These are phyloP conservation scores for Cinnamomum micranthum DNA, from an alignment of 164 flowering plant species.

Conservation along the genomic window DNA sequence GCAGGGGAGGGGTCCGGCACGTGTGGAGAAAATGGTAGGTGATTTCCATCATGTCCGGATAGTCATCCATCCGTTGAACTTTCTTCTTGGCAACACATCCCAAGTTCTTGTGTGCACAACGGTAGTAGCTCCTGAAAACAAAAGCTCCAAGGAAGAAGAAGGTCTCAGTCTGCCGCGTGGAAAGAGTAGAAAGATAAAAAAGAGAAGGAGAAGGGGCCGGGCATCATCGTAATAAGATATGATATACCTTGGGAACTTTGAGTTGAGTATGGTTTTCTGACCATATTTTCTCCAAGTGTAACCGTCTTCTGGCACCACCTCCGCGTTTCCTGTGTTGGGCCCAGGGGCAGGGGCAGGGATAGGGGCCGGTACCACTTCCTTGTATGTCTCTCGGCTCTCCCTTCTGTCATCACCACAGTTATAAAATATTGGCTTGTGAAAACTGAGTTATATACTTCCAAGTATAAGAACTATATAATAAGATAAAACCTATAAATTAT, in stretches of 20 bases:
- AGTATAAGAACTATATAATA: too few relatives aligned
- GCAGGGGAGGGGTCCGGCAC: constrained; percentile 2
- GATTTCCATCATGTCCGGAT: constrained; percentile 55
- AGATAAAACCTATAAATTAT: too few relatives aligned
- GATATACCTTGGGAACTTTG: constrained; percentile 59
- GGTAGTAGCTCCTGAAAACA: constrained; percentile 18
- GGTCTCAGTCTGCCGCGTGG: neutral
- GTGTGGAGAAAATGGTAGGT: constrained; percentile 15
- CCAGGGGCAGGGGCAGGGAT: constrained; percentile 27
- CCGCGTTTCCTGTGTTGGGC: constrained; percentile 53
- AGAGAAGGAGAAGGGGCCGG: neutral
- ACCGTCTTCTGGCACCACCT: constrained; percentile 77
- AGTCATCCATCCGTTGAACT: constrained; percentile 67
- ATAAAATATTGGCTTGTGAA: too few relatives aligned
- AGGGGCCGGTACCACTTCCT: constrained; percentile 26
- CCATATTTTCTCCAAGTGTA: constrained; percentile 82
- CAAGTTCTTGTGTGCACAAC: constrained; percentile 85
- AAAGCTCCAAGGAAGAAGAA: too few relatives aligned
- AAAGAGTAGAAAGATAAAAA: neutral
- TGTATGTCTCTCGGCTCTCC: constrained; percentile 21
- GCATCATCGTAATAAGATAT: neutral
- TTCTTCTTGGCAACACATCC: constrained; percentile 85
- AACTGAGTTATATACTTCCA: too few relatives aligned
- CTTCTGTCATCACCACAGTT: constrained; percentile 19
- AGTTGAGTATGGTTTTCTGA: constrained; percentile 60